Percentiles rank a stretch among this genome's conserved stretches.
Evolutionary conservation across 1,284 basidiomycete genomes (phyloP).

Genomic region (Cryptococcus jaspeensis): DNA sequence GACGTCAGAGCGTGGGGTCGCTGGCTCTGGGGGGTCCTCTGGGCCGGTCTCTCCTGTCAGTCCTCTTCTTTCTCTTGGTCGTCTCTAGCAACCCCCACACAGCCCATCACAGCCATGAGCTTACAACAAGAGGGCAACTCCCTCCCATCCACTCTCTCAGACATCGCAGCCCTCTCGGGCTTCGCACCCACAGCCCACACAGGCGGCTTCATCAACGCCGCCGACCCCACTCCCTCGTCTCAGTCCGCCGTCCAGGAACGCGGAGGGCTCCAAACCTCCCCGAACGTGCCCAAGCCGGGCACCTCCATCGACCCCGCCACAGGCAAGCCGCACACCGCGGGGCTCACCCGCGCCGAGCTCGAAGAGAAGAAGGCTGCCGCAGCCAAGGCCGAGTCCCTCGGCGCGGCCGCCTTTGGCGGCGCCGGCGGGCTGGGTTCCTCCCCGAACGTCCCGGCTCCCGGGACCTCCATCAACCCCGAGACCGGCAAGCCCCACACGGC

Average conservation of each 20-base stretch:
- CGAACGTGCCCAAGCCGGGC: slow-evolving; percentile 24
- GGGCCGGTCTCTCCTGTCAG: not conserved
- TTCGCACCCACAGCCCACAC: slow-evolving; percentile 24
- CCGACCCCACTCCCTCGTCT: not conserved
- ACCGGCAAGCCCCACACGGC: slow-evolving; percentile 39
- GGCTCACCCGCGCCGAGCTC: slow-evolving; percentile 41
- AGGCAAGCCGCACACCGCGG: slow-evolving; percentile 33
- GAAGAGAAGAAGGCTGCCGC: slow-evolving; percentile 28
- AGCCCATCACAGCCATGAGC: slow-evolving; percentile 1
- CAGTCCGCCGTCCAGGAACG: not conserved
- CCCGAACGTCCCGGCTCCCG: slow-evolving; percentile 29
- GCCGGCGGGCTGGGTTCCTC: slow-evolving; percentile 23
- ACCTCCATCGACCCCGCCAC: slow-evolving; percentile 12
- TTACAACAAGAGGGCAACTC: not conserved
- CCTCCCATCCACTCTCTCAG: not conserved
- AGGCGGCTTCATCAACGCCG: slow-evolving; percentile 25
- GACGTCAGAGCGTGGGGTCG: too few relatives aligned
- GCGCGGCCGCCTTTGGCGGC: not conserved
- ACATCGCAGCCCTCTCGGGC: not conserved
- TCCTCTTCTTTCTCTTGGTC: too few relatives aligned
- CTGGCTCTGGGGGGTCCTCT: too few relatives aligned
- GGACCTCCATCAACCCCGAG: slow-evolving; percentile 31
- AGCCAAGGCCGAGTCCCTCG: slow-evolving; percentile 4
- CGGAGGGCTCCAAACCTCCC: slow-evolving; percentile 26
- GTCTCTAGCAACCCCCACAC: too few relatives aligned